Percentiles rank a stretch among this genome's conserved stretches.
Conservation (phyloP, 805 yeast genomes). For the Clavispora asparagi region DNA sequence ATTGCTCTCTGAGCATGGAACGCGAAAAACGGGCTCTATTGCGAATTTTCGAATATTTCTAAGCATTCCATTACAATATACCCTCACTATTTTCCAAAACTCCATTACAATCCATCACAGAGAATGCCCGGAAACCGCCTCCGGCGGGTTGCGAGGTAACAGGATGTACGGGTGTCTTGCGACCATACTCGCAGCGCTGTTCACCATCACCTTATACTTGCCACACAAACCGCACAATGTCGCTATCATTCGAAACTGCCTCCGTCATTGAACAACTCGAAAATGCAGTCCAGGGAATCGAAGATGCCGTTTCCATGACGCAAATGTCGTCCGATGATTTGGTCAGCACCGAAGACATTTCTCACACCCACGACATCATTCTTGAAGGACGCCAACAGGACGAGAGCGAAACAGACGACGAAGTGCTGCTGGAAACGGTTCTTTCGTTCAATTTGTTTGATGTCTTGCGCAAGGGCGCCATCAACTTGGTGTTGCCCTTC, state of each 20-base stretch:
- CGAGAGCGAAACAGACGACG: conserved; percentile 6
- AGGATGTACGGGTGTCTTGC: too few species aligned
- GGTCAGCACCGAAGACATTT: conserved; percentile 24
- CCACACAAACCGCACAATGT: not conserved
- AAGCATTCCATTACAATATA: too few species aligned
- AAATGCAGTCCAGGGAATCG: not conserved
- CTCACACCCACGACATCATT: conserved; percentile 22
- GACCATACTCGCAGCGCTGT: not conserved
- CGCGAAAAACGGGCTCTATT: too few species aligned
- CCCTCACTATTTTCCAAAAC: too few species aligned
- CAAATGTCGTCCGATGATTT: conserved; percentile 29
- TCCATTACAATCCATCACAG: too few species aligned
- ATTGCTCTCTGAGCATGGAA: too few species aligned
- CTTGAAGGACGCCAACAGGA: conserved; percentile 16
- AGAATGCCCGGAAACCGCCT: too few species aligned
- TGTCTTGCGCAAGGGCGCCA: conserved; percentile 47
- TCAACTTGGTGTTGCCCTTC: conserved; percentile 80
- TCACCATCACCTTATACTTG: not conserved
- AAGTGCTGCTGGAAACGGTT: not conserved
- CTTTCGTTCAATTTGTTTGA: conserved; percentile 28
- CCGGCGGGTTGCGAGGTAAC: too few species aligned
- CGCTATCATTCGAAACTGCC: not conserved
- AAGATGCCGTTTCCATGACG: not conserved
- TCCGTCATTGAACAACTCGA: too few species aligned
- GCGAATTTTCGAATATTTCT: too few species aligned